Percentiles rank a stretch among this genome's conserved stretches.
phyloP scores from a whole-genome alignment of 177 flowering plant species.

The Telopea speciosissima region DNA sequence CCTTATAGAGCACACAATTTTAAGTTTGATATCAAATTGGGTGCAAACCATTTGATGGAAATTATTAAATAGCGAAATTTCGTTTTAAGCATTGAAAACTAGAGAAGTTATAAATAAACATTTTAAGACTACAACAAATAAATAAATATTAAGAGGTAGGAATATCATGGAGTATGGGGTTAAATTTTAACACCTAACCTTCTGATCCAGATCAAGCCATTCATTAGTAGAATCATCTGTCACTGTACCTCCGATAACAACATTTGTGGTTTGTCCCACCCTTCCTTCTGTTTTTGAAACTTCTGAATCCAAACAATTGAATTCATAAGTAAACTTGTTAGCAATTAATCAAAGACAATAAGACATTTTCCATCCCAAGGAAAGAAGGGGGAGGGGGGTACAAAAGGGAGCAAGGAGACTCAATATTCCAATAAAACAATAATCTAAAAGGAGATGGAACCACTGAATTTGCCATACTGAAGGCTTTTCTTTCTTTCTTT shows the following conservation, averaged over 20 bases:
- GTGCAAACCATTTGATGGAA: no score
- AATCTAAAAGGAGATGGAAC: no score
- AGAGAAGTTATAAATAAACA: not conserved
- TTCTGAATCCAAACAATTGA: constrained; percentile 39
- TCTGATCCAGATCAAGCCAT: constrained; percentile 86
- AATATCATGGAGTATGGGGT: no score
- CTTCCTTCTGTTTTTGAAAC: constrained; percentile 94
- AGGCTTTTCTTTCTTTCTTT: no score
- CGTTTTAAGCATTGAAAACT: not conserved
- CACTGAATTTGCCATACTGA: not conserved
- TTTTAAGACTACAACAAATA: not conserved
- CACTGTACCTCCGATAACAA: constrained; percentile 93
- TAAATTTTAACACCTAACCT: constrained; percentile 37
- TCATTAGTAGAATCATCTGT: constrained; percentile 80
- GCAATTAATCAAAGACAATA: not conserved
- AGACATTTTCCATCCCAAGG: not conserved
- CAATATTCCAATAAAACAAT: no score
- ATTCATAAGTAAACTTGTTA: not conserved
- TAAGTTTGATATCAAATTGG: no score
- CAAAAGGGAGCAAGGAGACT: no score
- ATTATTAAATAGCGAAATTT: not conserved
- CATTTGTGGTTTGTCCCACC: constrained; percentile 90
- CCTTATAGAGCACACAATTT: no score
- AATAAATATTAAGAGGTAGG: not conserved
- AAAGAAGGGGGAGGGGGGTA: not conserved